Evolutionary conservation across 345 rosid species (phyloP).

Genomic region (Garcia nutans): DNA sequence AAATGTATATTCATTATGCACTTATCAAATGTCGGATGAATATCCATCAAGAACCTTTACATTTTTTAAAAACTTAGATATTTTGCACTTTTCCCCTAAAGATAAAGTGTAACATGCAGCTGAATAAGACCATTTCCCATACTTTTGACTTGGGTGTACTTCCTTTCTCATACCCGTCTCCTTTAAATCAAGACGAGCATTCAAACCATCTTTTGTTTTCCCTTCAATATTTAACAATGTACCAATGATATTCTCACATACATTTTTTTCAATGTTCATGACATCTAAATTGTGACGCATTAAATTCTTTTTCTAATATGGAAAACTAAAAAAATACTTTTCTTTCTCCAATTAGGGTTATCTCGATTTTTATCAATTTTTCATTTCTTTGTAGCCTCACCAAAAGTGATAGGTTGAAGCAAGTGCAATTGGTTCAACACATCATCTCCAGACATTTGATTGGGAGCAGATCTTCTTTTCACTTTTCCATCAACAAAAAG

Average conservation of each 20-base stretch:
- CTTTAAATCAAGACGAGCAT: not conserved
- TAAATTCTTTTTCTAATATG: not conserved
- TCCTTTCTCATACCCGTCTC: not conserved
- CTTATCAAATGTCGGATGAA: not conserved
- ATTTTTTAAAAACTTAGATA: not conserved
- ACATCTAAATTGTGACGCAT: conserved; percentile 2
- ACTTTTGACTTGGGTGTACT: not conserved
- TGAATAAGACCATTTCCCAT: not conserved
- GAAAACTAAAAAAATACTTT: conserved; percentile 1
- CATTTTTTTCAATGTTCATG: conserved; percentile 17
- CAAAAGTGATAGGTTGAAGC: not conserved
- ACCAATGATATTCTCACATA: conserved; percentile 5
- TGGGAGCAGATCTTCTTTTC: not conserved
- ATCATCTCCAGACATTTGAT: not conserved
- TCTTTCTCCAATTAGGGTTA: conserved; percentile 2
- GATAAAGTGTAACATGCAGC: conserved; percentile 7
- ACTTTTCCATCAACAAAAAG: not conserved
- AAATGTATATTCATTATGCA: no score
- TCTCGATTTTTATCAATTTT: not conserved
- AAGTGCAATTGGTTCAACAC: not conserved
- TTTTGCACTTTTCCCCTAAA: not conserved
- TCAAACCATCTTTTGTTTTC: conserved; percentile 11
- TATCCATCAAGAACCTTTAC: not conserved
- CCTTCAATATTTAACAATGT: conserved; percentile 11
- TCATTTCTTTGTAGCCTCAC: not conserved